Evolutionary conservation across 345 rosid genomes (phyloP).

Genomic region (Eutrema japonicum): DNA sequence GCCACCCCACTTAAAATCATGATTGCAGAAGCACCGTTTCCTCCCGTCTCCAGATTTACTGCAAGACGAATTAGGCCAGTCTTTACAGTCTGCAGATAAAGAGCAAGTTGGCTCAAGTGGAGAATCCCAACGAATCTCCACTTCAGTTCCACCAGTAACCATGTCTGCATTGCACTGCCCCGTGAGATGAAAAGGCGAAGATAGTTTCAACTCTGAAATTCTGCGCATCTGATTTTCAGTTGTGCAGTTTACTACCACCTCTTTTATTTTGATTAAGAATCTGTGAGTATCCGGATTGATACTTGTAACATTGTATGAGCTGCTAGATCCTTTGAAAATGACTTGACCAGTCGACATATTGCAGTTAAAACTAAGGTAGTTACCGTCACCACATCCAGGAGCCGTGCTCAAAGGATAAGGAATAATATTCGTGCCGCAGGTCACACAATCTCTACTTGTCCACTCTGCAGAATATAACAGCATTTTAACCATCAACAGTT

Average conservation of each 20-base stretch:
- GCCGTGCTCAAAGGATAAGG: constrained; percentile 73
- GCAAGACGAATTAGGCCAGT: constrained; percentile 62
- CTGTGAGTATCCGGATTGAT: constrained; percentile 46
- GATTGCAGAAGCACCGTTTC: constrained; percentile 56
- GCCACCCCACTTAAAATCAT: constrained; percentile 54
- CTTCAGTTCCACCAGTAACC: constrained; percentile 42
- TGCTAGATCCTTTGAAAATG: constrained; percentile 44
- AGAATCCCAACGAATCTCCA: constrained; percentile 61
- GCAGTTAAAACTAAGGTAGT: constrained; percentile 59
- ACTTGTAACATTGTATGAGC: constrained; percentile 49
- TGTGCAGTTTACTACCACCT: constrained; percentile 32
- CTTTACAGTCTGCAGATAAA: constrained; percentile 57
- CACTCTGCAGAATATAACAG: constrained; percentile 47
- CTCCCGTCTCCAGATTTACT: constrained; percentile 41
- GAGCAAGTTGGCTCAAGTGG: constrained; percentile 62
- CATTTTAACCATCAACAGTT: constrained; percentile 4
- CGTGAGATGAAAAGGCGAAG: constrained; percentile 49
- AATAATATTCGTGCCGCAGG: constrained; percentile 55
- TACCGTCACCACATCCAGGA: constrained; percentile 61
- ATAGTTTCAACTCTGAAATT: constrained; percentile 31
- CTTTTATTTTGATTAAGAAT: constrained; percentile 48
- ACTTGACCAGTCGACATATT: constrained; percentile 51
- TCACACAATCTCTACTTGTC: constrained; percentile 49
- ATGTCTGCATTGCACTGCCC: constrained; percentile 44
- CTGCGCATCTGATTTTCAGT: constrained; percentile 17